Evolutionary conservation across 2,329 filamentous ascomycete species (phyloP).

Genomic region (Colletotrichum tamarilloi): DNA sequence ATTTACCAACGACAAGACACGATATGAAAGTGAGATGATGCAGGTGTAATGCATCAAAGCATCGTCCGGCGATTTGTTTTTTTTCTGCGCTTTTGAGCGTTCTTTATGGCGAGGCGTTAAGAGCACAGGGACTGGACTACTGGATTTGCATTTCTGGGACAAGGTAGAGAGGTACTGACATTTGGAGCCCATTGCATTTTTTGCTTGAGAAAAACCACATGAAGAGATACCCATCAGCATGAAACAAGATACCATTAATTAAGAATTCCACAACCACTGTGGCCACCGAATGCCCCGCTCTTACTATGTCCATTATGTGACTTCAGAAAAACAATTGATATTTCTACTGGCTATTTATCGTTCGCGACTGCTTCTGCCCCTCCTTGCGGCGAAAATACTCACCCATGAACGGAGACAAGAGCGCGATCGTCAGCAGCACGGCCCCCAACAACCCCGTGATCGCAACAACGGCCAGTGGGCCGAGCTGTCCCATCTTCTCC

Average conservation of each 20-base stretch:
- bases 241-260: slow-evolving; percentile 21
- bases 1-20: slow-evolving; percentile 30
- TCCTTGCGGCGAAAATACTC: neutral
- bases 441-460: neutral
- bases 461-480: slow-evolving; percentile 7
- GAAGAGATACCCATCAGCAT: slow-evolving; percentile 11
- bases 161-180: neutral
- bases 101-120: slow-evolving; percentile 9
- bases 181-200: neutral
- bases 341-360: neutral
- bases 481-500: slow-evolving; percentile 11
- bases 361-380: neutral
- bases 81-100: neutral
- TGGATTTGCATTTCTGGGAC: neutral
- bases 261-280: neutral
- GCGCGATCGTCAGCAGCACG: neutral
- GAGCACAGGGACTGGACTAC: neutral
- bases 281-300: neutral
- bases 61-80: neutral
- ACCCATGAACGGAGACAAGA: neutral
- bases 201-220: neutral
- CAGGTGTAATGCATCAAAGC: slow-evolving; percentile 1
- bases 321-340: neutral
- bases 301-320: neutral
- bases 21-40: slow-evolving; percentile 17